phyloP scores from a whole-genome alignment of 768 basidiomycete genomes.

The Goffeauzyma gilvescens region DNA sequence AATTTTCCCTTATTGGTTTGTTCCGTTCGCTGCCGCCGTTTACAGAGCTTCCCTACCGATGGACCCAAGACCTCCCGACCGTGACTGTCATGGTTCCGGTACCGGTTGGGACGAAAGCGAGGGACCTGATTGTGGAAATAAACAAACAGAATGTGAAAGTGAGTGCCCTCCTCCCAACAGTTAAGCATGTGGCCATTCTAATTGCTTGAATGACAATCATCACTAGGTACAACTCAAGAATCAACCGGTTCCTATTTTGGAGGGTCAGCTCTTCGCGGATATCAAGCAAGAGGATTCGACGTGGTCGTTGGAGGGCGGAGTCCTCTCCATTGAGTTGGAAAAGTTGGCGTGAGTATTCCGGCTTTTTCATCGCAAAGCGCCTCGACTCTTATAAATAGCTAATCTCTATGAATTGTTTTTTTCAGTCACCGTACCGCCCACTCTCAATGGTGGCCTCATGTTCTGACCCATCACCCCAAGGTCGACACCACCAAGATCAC shows the following conservation, averaged over 20 bases:
- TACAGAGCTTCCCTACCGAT: constrained; percentile 67
- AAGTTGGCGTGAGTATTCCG: constrained; percentile 22
- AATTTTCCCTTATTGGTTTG: too few species aligned
- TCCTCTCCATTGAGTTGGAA: constrained; percentile 28
- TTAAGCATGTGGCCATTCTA: background rate
- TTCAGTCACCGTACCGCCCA: background rate
- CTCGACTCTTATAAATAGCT: constrained; percentile 49
- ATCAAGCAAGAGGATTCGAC: constrained; percentile 93
- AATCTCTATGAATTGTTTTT: constrained; percentile 63
- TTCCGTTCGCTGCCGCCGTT: too few species aligned
- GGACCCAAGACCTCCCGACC: constrained; percentile 77
- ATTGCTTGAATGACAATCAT: too few species aligned
- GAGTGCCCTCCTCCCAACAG: constrained; percentile 28
- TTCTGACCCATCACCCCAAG: constrained; percentile 84
- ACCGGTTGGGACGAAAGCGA: constrained; percentile 66
- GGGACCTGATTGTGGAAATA: constrained; percentile 52
- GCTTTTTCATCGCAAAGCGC: constrained; percentile 48
- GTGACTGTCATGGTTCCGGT: constrained; percentile 68
- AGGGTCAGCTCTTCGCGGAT: constrained; percentile 79
- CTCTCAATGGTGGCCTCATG: constrained; percentile 94
- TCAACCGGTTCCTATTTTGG: constrained; percentile 53
- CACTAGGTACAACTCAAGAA: constrained; percentile 45
- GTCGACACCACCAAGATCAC: constrained; percentile 91
- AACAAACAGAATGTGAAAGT: constrained; percentile 67
- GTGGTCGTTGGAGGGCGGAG: constrained; percentile 40